Base-by-base conservation (phyloP, 768 basidiomycete species). In the Tricholoma hemisulphureum region DNA sequence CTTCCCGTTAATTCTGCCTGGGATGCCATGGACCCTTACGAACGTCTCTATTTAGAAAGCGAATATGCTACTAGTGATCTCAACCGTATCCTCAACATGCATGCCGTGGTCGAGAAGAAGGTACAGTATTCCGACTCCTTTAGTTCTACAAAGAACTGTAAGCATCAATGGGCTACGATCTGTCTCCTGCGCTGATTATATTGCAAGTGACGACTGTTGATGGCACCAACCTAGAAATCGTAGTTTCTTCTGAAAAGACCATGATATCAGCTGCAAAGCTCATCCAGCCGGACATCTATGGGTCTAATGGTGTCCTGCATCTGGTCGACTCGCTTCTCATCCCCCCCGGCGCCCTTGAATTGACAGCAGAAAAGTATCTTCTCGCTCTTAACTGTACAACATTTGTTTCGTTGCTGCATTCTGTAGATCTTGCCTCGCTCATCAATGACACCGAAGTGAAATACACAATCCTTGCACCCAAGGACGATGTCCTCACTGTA, bases 281-380 rank as follows among this genome's bases (percentile, higher is more conserved):
- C 41, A 66, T 86, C 4, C 77, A 87, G n/a, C 83, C 85, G 6
- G 93, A 99, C 66, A 84, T 97, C 32, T 94, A 95, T 65, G 95
- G 92, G 4, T 88, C 91, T 28, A 99, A 99, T 65, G 97, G 96
- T 49, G 97, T 98, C 43, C 70, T 98, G 14, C 97, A 99, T 71
- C 83, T 93, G 41, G 82, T 98, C 23, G 90, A 90, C 13, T 83
- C 85, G 13, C 83, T 98, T 21, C 83, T 99, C 13, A 71, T 95
- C 10, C 91, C 93, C 6, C 79, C 83, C 2, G 86, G 84, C 14
- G 81, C 90, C 45, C 82, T 96, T 21, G 78, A 84, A 58, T 75
- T 95, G 43, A 98, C 95, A 4, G 90, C 95, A 16, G 97, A 98
- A 76, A 98, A 98, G 72, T 93, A 89, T 62, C 88, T 99, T 16